Evolutionary conservation across 805 yeast species (phyloP).

Genomic region (Ogataea thermomethanolica): DNA sequence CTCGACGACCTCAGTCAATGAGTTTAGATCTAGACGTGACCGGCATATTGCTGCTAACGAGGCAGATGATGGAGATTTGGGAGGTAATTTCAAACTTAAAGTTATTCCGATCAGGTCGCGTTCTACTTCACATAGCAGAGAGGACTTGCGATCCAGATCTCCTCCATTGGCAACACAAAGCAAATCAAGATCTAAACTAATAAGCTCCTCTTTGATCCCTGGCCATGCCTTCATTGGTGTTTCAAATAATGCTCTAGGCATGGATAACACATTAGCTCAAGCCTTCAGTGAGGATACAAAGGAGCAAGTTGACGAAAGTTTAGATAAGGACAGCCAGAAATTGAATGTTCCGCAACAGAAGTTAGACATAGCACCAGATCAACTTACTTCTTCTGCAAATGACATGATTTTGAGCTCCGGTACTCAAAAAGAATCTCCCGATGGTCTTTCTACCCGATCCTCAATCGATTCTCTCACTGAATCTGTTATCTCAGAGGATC

Average conservation of each 20-base stretch:
- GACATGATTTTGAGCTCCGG: background rate
- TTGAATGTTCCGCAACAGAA: too few relatives aligned
- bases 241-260: constrained; percentile 19
- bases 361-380: too few relatives aligned
- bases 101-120: constrained; percentile 30
- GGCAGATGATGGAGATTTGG: constrained; percentile 23
- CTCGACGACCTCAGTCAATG: background rate
- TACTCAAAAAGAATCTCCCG: constrained; percentile 3
- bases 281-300: constrained; percentile 12
- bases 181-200: constrained; percentile 20
- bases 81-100: constrained; percentile 26
- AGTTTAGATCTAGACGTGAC: constrained; percentile 11
- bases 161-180: constrained; percentile 22
- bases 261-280: constrained; percentile 24
- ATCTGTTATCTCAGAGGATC: constrained; percentile 22
- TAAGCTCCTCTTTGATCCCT: constrained; percentile 23
- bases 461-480: constrained; percentile 16
- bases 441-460: constrained; percentile 17
- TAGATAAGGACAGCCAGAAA: too few relatives aligned
- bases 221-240: constrained; percentile 15
- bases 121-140: constrained; percentile 20
- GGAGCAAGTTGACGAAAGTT: too few relatives aligned
- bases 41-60: constrained; percentile 7
- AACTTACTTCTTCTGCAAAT: too few relatives aligned
- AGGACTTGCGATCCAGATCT: constrained; percentile 17